These are phyloP conservation scores for Ceratocystis destructans DNA, from an alignment of 2,329 filamentous ascomycete species.

Conservation along the genomic window DNA sequence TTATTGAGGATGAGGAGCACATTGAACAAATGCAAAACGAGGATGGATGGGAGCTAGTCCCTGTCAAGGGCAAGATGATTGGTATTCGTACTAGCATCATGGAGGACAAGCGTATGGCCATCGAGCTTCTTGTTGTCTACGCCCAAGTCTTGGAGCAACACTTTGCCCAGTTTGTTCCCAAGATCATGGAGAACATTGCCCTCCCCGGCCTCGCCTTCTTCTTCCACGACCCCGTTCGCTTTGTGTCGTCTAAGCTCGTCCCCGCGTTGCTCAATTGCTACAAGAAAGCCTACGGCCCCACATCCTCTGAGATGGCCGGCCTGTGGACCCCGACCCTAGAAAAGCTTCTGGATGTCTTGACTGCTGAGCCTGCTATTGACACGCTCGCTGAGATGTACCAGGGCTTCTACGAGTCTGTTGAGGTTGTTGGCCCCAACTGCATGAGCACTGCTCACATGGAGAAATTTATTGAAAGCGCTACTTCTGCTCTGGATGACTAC, in stretches of 20 bases:
- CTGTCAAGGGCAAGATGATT: conserved; percentile 93
- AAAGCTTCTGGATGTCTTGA: conserved; percentile 85
- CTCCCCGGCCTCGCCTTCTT: conserved; percentile 92
- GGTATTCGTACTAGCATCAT: conserved; percentile 94
- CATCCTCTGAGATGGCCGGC: conserved; percentile 63
- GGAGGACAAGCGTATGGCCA: conserved; percentile 99
- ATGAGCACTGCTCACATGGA: conserved; percentile 67
- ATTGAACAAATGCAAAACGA: conserved; percentile 86
- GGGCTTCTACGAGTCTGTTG: conserved; percentile 97
- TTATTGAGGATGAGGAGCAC: conserved; percentile 89
- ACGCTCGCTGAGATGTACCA: conserved; percentile 98
- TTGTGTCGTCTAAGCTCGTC: conserved; percentile 87
- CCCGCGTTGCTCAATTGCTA: conserved; percentile 86
- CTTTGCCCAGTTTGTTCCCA: conserved; percentile 80
- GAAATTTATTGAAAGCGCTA: conserved; percentile 73
- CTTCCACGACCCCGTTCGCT: conserved; percentile 95
- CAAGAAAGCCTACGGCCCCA: conserved; percentile 76
- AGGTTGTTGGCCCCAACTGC: conserved; percentile 78
- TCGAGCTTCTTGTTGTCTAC: conserved; percentile 93
- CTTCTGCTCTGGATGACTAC: conserved; percentile 82
- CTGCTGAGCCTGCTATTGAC: conserved; percentile 87
- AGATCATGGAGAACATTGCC: conserved; percentile 94
- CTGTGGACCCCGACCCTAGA: conserved; percentile 78
- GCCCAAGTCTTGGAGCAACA: conserved; percentile 86
- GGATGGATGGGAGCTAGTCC: conserved; percentile 94